phyloP scores from a whole-genome alignment of 1,284 basidiomycete genomes.

The Heterobasidion irregulare region DNA sequence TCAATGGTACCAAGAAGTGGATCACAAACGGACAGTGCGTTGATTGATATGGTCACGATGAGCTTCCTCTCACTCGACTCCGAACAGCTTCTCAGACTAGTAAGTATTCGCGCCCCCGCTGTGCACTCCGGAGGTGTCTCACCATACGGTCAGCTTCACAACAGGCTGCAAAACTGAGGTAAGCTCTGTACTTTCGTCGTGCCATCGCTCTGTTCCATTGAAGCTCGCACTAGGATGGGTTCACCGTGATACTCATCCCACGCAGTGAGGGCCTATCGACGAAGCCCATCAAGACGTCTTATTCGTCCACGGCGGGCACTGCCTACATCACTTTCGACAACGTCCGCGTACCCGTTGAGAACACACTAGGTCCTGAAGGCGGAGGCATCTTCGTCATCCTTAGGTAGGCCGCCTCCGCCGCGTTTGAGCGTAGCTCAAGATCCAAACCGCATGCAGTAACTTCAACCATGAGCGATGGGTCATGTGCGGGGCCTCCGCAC shows the following conservation, averaged over 20 bases:
- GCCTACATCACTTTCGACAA: slow-evolving; percentile 92
- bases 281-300: slow-evolving; percentile 86
- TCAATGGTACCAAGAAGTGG: slow-evolving; percentile 94
- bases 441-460: slow-evolving; percentile 32
- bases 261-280: slow-evolving; percentile 79
- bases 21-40: slow-evolving; percentile 85
- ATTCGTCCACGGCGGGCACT: slow-evolving; percentile 82
- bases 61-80: too few relatives aligned
- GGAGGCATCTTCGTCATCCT: slow-evolving; percentile 83
- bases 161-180: slow-evolving; percentile 57
- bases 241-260: slow-evolving; percentile 83
- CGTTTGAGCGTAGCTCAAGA: too few relatives aligned
- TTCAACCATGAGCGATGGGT: slow-evolving; percentile 88
- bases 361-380: slow-evolving; percentile 83
- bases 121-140: too few relatives aligned
- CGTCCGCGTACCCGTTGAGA: slow-evolving; percentile 77
- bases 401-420: too few relatives aligned
- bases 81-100: too few relatives aligned
- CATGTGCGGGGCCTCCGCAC: slow-evolving; percentile 48
- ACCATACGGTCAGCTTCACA: slow-evolving; percentile 62
- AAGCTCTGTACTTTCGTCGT: too few relatives aligned
- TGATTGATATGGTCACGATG: too few relatives aligned
- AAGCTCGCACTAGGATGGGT: slow-evolving; percentile 44
- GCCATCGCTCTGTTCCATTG: too few relatives aligned
- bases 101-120: too few relatives aligned